These are phyloP conservation scores for Raddia distichophylla DNA, from an alignment of 176 grass and related monocot species.

Conservation along the genomic window DNA sequence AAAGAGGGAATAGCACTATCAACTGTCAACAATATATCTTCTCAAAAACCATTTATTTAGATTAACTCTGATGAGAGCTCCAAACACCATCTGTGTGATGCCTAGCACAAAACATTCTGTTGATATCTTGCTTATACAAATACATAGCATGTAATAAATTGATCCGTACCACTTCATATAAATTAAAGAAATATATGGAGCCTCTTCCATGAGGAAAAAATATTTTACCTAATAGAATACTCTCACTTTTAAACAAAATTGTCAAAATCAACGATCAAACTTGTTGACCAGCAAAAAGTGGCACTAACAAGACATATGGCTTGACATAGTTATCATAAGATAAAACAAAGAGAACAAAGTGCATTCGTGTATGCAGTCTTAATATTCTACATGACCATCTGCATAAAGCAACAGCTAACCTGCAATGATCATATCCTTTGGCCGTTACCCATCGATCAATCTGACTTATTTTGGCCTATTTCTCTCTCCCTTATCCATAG, in stretches of 20 bases:
- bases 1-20: neutral
- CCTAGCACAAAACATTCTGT: neutral
- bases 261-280: neutral
- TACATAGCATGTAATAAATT: neutral
- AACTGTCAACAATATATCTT: neutral
- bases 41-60: neutral
- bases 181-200: neutral
- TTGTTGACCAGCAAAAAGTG: neutral
- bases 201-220: neutral
- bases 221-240: neutral
- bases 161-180: neutral
- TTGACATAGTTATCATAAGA: neutral
- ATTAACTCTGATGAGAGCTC: neutral
- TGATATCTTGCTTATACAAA: neutral
- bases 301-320: neutral
- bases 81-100: neutral
- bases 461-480: neutral
- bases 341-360: neutral
- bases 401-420: neutral
- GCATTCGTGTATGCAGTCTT: neutral
- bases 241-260: neutral
- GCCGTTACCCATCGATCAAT: neutral
- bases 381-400: neutral
- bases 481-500: neutral
- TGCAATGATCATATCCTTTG: neutral